Conservation (phyloP, 257 asterid genomes). For the Rehmannia glutinosa region DNA sequence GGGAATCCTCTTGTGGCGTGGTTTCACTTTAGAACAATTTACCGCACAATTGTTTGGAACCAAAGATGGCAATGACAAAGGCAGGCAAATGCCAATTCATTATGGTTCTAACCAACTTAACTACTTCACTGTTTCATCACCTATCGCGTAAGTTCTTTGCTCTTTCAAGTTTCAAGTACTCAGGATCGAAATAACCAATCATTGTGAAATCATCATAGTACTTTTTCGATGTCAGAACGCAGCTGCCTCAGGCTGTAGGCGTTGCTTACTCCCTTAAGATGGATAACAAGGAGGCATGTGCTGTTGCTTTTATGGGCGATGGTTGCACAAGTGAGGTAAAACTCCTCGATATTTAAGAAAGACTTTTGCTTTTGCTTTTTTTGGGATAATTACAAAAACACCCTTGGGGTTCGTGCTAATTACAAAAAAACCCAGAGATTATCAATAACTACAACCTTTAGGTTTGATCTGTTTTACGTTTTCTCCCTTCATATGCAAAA, state of each 20-base stretch:
- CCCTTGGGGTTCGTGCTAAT: too few relatives aligned
- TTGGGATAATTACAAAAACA: too few relatives aligned
- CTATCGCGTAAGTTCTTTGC: slow-evolving; percentile 60
- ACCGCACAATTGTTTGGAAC: slow-evolving; percentile 80
- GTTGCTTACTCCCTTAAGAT: slow-evolving; percentile 89
- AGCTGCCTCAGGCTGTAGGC: slow-evolving; percentile 97
- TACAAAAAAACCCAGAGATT: too few relatives aligned
- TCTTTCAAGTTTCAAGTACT: too few relatives aligned
- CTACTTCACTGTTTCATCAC: slow-evolving; percentile 73
- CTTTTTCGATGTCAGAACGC: slow-evolving; percentile 50
- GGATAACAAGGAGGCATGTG: slow-evolving; percentile 86
- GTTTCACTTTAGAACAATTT: slow-evolving; percentile 71
- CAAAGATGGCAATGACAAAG: slow-evolving; percentile 70
- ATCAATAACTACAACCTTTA: too few relatives aligned
- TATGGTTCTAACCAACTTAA: slow-evolving; percentile 74
- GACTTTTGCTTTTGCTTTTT: too few relatives aligned
- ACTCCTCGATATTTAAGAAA: not conserved
- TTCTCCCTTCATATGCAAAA: too few relatives aligned
- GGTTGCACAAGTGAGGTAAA: slow-evolving; percentile 90
- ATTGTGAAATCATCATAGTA: not conserved
- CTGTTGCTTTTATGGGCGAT: slow-evolving; percentile 67
- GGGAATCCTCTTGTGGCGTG: slow-evolving; percentile 90
- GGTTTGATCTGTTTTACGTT: too few relatives aligned
- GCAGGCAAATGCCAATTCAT: slow-evolving; percentile 96
- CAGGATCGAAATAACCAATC: too few relatives aligned